Conservation (phyloP, 495 filamentous ascomycete species). For the Niebla homalea region DNA sequence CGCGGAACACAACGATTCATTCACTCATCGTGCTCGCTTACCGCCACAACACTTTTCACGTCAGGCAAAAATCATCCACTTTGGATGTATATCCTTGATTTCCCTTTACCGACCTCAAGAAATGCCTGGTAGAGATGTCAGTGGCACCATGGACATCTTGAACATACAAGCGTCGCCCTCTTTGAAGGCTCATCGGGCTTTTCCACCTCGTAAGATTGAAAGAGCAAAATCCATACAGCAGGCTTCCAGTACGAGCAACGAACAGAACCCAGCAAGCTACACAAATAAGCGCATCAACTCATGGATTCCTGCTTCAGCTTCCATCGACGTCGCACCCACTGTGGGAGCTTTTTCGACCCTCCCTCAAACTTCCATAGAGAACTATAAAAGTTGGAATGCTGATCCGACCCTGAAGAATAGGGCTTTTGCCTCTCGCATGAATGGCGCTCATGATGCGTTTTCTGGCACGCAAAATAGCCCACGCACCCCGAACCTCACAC, state of each 20-base stretch:
- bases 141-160: conserved; percentile 22
- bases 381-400: conserved; percentile 14
- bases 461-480: conserved; percentile 52
- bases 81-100: too few species aligned
- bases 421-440: conserved; percentile 1
- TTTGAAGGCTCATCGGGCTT: conserved; percentile 34
- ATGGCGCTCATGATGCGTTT: conserved; percentile 28
- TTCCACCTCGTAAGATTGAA: conserved; percentile 23
- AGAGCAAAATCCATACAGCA: background rate
- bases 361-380: conserved; percentile 11
- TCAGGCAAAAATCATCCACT: too few species aligned
- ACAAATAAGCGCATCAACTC: conserved; percentile 12
- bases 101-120: background rate
- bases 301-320: conserved; percentile 13
- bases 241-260: background rate
- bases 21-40: too few species aligned
- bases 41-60: too few species aligned
- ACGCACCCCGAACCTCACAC: conserved; percentile 61
- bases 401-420: conserved; percentile 4
- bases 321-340: conserved; percentile 4
- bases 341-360: conserved; percentile 14
- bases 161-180: conserved; percentile 20
- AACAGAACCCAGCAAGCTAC: conserved; percentile 15
- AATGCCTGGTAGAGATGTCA: conserved; percentile 30
- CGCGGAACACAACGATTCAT: too few species aligned